Base-by-base conservation (phyloP, 164 flowering plant species). In the Stephania japonica region DNA sequence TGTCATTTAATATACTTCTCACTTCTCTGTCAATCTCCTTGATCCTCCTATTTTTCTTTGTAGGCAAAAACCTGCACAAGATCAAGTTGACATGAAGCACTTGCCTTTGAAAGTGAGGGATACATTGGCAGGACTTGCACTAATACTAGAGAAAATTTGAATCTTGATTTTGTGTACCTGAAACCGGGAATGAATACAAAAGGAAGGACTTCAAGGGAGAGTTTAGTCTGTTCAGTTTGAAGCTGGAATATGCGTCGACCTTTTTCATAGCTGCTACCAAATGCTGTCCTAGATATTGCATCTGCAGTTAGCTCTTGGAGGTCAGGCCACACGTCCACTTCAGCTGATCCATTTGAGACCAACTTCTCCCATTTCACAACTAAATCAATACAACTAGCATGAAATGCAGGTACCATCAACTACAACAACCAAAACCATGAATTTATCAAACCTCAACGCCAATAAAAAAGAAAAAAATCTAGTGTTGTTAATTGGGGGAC, bases 171-270 rank as follows among this genome's bases (percentile, higher is more conserved):
- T 7, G n/a, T n/a, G 5, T 63, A 72, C 74, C 74, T 64, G 11
- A 24, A 65, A 16, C 74, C 74, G 8, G 38, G 38, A 4, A 32
- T 32, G 4, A 32, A 32, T 32, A 32, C 3, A 4, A 32, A 32
- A 2, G 38, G 74, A 42, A 19, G 3, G 26, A 25, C 59, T 18
- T 72, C 59, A 0, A 44, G 24, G 12, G 42, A 3, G 42, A 76
- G 74, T 21, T 44, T 44, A 9, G 72, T 72, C 19, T 59, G 76
- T 73, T 79, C 79, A 27, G 43, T 43, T 70, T 76, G 81, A n/a
- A 79, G 71, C 68, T 67, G 71, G 70, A 79, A 79, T 18, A 79
- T 79, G 19, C 53, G 59, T 38, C 68, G 47, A 18, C 82, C 82
- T 73, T 79, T 77, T 61, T 73, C 32, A 32, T 32, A 32, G 38